Evolutionary conservation across 2,329 filamentous ascomycete species (phyloP), one percentile per base, ranked within the genome.

Genomic region (Elsinoe necatrix): DNA sequence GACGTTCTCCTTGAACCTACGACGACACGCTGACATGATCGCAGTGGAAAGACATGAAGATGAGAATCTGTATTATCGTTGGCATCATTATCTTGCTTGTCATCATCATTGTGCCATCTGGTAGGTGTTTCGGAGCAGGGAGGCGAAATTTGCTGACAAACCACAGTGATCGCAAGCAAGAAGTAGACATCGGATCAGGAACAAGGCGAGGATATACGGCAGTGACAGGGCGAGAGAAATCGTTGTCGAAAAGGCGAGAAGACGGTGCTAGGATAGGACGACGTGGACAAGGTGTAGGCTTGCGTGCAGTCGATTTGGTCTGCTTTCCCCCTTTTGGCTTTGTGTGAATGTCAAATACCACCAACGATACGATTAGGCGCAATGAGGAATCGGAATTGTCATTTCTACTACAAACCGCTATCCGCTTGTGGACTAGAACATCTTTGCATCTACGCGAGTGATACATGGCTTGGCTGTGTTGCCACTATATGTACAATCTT

Each of bases 1-100:
- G 14, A 6, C 9, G 5, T 7, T 14, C 4, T 3, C 34, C 34
- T 37, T 37, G n/a, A n/a, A n/a, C n/a, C n/a, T n/a, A n/a, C n/a
- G n/a, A n/a, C n/a, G n/a, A n/a, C n/a, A n/a, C n/a, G n/a, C n/a
- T n/a, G n/a, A n/a, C n/a, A n/a, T n/a, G n/a, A n/a, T n/a, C 14
- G 4, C 34, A 37, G 27, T 29, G 91, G 92, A 97, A 97, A 82
- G 92, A 97, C 70, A 95, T 96, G 89, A 97, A 97, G 84, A 98
- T 98, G 93, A 85, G 93, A 73, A 93, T 96, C 80, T 97, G 92
- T 76, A 79, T 98, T 66, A 87, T 95, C 69, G 80, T 85, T 59
- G 93, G 91, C 68, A 87, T 98, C 73, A 86, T 97, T 72, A 81
- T 97, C 65, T 80, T 98, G 66, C 81, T 98, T 64, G 77, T 95